Conservation (phyloP, 495 filamentous ascomycete genomes). For the Hapsidospora chrysogenum region DNA sequence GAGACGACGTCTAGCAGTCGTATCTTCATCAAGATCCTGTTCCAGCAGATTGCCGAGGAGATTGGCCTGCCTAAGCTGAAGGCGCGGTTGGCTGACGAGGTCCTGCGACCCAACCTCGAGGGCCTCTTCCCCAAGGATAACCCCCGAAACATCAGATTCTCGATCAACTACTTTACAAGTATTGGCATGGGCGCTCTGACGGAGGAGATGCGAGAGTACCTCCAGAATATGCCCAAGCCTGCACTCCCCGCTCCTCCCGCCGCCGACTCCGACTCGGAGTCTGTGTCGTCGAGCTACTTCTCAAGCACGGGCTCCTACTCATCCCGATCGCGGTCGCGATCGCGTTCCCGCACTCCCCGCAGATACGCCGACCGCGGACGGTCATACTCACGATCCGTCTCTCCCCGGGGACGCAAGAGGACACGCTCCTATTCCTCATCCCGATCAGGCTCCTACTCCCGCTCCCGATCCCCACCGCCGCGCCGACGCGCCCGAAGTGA, state of each 20-base stretch:
- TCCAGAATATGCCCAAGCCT: conserved; percentile 75
- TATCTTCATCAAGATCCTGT: conserved; percentile 96
- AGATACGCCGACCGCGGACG: not conserved
- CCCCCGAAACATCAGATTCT: conserved; percentile 79
- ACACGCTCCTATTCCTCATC: conserved; percentile 23
- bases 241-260: conserved; percentile 47
- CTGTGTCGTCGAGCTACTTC: conserved; percentile 48
- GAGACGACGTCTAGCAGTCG: conserved; percentile 89
- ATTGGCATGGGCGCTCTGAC: conserved; percentile 91
- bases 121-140: conserved; percentile 87
- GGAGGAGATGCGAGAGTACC: conserved; percentile 81
- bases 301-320: conserved; percentile 38
- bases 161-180: conserved; percentile 97
- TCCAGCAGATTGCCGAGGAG: conserved; percentile 79
- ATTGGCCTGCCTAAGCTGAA: conserved; percentile 69
- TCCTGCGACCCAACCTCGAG: conserved; percentile 58
- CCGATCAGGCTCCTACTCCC: conserved; percentile 17
- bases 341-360: conserved; percentile 23
- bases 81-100: conserved; percentile 57
- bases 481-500: conserved; percentile 3
- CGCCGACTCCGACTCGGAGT: conserved; percentile 41
- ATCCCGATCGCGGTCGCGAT: conserved; percentile 25
- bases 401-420: conserved; percentile 13
- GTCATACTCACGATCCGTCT: conserved; percentile 4
- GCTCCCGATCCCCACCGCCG: conserved; percentile 10